phyloP scores from a whole-genome alignment of 139 green algal genomes.

The Ettlia oleoabundans region DNA sequence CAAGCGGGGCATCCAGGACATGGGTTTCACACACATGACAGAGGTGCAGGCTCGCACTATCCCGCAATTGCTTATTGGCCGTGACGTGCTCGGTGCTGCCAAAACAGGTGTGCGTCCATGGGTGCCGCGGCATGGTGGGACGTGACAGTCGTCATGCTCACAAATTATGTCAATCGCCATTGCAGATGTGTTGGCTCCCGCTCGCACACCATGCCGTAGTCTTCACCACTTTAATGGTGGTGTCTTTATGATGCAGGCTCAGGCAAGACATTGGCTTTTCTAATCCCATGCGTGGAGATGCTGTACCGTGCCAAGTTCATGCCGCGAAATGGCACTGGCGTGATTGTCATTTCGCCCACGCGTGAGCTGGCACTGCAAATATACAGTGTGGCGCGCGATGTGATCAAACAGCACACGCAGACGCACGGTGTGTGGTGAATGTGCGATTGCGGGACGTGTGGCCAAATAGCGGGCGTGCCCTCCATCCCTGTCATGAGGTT shows the following conservation, averaged over 20 bases:
- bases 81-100: slow-evolving; percentile 94
- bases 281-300: slow-evolving; percentile 93
- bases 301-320: slow-evolving; percentile 94
- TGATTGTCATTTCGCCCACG: slow-evolving; percentile 93
- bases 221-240: no score
- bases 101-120: slow-evolving; percentile 74
- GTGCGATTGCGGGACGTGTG: no score
- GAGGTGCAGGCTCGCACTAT: slow-evolving; percentile 97
- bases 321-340: slow-evolving; percentile 94
- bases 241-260: slow-evolving; percentile 70
- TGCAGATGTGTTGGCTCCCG: not conserved
- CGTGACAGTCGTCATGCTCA: no score
- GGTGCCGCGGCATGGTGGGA: not conserved
- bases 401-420: slow-evolving; percentile 94
- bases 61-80: slow-evolving; percentile 87
- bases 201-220: not conserved
- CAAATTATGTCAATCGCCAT: no score
- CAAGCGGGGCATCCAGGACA: slow-evolving; percentile 68
- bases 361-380: slow-evolving; percentile 98
- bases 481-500: not conserved
- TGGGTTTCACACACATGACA: slow-evolving; percentile 91
- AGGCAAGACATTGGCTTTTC: slow-evolving; percentile 98
- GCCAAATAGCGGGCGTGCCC: no score
- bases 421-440: slow-evolving; percentile 77
- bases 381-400: slow-evolving; percentile 90